Evolutionary conservation across 2,329 filamentous ascomycete species (phyloP).

Genomic region (Truncatella angustata): DNA sequence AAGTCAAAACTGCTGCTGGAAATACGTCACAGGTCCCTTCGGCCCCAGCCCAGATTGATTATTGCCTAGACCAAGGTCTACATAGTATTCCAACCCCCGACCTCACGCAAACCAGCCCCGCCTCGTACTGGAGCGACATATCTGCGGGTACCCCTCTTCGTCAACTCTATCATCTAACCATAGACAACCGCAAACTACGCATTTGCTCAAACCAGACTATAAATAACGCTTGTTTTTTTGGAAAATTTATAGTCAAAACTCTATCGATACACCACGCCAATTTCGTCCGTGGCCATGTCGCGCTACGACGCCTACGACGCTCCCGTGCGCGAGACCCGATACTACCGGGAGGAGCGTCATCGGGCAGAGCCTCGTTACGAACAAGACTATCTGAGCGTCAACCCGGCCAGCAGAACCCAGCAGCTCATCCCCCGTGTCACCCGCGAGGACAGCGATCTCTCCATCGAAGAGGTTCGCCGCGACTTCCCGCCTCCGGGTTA

Average conservation of each 20-base stretch:
- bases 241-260: slow-evolving; percentile 81
- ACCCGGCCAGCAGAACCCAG: slow-evolving; percentile 35
- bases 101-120: neutral
- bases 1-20: neutral
- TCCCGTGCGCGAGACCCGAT: slow-evolving; percentile 43
- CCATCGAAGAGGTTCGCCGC: slow-evolving; percentile 78
- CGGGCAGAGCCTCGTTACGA: slow-evolving; percentile 49
- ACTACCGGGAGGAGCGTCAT: slow-evolving; percentile 54
- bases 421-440: slow-evolving; percentile 53
- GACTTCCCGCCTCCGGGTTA: slow-evolving; percentile 76
- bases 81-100: neutral
- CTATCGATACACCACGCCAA: slow-evolving; percentile 23
- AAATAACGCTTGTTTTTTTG: slow-evolving; percentile 30
- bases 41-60: neutral
- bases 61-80: neutral
- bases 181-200: neutral
- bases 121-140: neutral
- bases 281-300: slow-evolving; percentile 31
- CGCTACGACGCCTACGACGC: slow-evolving; percentile 55
- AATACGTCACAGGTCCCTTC: neutral
- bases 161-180: slow-evolving; percentile 1
- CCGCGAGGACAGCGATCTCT: slow-evolving; percentile 72
- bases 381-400: slow-evolving; percentile 45
- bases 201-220: neutral
- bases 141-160: slow-evolving; percentile 1